These are phyloP conservation scores for Mixia osmundae DNA, from an alignment of 1,284 basidiomycete genomes.

Conservation along the genomic window DNA sequence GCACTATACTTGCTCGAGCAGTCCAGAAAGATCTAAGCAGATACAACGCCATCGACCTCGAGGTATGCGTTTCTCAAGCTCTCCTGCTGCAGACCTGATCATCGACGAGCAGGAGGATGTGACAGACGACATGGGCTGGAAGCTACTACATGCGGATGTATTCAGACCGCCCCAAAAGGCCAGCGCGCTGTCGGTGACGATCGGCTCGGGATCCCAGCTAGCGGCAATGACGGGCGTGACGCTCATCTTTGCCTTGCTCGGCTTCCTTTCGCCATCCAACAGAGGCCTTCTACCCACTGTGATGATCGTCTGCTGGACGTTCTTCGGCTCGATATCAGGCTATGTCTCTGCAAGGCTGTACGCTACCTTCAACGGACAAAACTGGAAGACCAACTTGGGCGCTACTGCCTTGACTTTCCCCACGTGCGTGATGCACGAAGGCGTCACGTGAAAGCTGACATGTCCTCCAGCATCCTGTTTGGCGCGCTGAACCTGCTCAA, in stretches of 20 bases:
- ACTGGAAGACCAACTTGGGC: slow-evolving; percentile 61
- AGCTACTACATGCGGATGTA: slow-evolving; percentile 84
- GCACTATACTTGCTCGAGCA: slow-evolving; percentile 64
- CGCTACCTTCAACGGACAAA: slow-evolving; percentile 51
- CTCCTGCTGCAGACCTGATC: not conserved
- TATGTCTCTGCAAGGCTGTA: slow-evolving; percentile 73
- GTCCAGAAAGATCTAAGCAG: slow-evolving; percentile 77
- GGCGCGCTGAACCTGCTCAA: slow-evolving; percentile 61
- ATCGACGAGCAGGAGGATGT: slow-evolving; percentile 13
- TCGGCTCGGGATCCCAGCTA: slow-evolving; percentile 77
- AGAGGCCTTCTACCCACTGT: slow-evolving; percentile 84
- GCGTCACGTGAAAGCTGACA: slow-evolving; percentile 2
- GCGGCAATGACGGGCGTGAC: slow-evolving; percentile 74
- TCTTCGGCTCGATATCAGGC: slow-evolving; percentile 67
- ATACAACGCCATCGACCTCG: slow-evolving; percentile 82
- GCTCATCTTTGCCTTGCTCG: slow-evolving; percentile 80
- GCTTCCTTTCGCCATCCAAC: slow-evolving; percentile 91
- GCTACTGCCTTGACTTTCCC: slow-evolving; percentile 71
- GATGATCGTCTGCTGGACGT: slow-evolving; percentile 86
- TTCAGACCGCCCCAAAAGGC: slow-evolving; percentile 63
- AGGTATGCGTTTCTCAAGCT: not conserved
- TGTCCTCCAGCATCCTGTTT: slow-evolving; percentile 40
- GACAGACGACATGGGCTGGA: slow-evolving; percentile 95
- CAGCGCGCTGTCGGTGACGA: slow-evolving; percentile 56
- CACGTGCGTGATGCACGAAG: slow-evolving; percentile 31